Percentiles rank a stretch among this genome's conserved stretches.
These are phyloP conservation scores for Podosphaera xanthii DNA, from an alignment of 2,329 filamentous ascomycete species.

Conservation along the genomic window DNA sequence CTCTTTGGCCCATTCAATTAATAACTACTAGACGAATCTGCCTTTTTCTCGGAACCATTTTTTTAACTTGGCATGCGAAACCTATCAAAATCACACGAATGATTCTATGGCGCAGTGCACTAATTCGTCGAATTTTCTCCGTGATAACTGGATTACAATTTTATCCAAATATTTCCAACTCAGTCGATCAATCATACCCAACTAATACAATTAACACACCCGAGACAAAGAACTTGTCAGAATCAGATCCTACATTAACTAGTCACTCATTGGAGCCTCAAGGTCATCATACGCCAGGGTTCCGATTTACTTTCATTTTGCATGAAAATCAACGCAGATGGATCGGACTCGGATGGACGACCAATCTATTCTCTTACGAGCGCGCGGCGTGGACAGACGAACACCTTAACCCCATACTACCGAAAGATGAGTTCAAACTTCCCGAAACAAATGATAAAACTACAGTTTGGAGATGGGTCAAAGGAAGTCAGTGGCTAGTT, in stretches of 20 bases:
- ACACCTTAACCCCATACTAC: constrained; percentile 59
- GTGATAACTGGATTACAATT: constrained; percentile 66
- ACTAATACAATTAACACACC: too few species aligned
- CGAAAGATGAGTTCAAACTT: constrained; percentile 48
- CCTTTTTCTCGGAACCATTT: constrained; percentile 64
- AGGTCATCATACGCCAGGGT: constrained; percentile 38
- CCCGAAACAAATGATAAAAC: constrained; percentile 41
- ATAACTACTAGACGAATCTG: constrained; percentile 71
- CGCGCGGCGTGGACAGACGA: constrained; percentile 87
- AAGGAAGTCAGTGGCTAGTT: constrained; percentile 66
- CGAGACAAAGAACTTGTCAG: neutral
- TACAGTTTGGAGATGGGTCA: constrained; percentile 58
- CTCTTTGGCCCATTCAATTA: constrained; percentile 59
- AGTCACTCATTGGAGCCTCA: neutral
- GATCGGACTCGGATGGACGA: constrained; percentile 89
- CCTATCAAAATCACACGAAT: constrained; percentile 66
- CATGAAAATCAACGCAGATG: constrained; percentile 93
- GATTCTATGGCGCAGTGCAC: constrained; percentile 72
- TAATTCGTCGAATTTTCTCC: constrained; percentile 43
- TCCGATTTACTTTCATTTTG: constrained; percentile 88
- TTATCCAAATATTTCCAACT: constrained; percentile 16
- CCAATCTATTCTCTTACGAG: constrained; percentile 75
- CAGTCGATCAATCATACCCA: neutral
- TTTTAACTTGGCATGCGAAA: constrained; percentile 79
- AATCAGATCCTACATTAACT: neutral